Base-by-base conservation (phyloP, 225 moss, liverwort and hornwort species). In the Pseudisothecium myosuroides region DNA sequence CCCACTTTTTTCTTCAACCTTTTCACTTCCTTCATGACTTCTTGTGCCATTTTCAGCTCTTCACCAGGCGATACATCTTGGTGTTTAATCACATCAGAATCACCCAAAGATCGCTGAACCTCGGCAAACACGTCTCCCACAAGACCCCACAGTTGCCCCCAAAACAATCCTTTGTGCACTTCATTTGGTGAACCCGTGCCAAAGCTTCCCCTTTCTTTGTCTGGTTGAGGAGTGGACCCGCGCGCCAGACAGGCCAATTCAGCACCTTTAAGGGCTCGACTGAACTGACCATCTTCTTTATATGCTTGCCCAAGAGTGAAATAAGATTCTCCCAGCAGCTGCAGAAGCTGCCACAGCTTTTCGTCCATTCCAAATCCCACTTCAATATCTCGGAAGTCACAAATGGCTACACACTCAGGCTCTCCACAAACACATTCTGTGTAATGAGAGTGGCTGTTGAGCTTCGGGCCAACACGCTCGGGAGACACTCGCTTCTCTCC, bases 21-120 rank as follows among this genome's bases (percentile, higher is more conserved):
- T 89, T 97, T 99, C 77, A 99, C 99, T 88, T 99, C 99, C 84
- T 97, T 99, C 95, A 91, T 95, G 49, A 99, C 96, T 85, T 99
- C 99, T 86, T 95, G 96, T 67, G 96, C 91, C 95, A 99, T 96
- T 75, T 96, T 96, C 90, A 99, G 88, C 80, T 99, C 99, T 83
- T 95, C 93, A 52, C 93, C 93, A n/a, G 90, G 90, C 84, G 96
- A 93, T 19, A 90, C 93, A 74, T 95, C 95, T 50, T 94, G 91
- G 82, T 88, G 95, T 62, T 84, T 71, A 49, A 81, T 58, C 34
- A 89, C 87, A 86, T 94, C 93, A 43, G 95, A 92, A 77, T 95
- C 95, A 80, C 96, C 96, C 47, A 94, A 79, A 36, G 97, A 95
- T 60, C 96, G 95, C 82, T 96, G 95, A 86, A 91, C 90, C 89